Evolutionary conservation across 768 basidiomycete species (phyloP).

Genomic region (Omphalotus guepiniiformis): DNA sequence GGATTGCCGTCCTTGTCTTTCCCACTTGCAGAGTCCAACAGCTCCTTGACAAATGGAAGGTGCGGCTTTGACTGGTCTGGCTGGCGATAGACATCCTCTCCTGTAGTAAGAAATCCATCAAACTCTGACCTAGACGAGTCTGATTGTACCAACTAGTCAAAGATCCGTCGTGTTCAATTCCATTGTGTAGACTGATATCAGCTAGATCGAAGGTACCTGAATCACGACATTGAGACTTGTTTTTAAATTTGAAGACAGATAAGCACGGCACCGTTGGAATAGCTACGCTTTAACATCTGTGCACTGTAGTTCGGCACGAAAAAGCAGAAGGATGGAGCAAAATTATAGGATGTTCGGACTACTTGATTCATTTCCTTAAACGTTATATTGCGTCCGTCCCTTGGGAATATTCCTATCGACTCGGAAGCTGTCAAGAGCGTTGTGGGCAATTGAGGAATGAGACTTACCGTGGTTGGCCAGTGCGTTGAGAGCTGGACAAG

Average conservation of each 20-base stretch:
- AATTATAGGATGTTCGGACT: conserved; percentile 63
- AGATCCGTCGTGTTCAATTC: conserved; percentile 70
- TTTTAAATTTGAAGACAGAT: too few species aligned
- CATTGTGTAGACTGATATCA: conserved; percentile 71
- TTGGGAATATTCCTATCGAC: conserved; percentile 71
- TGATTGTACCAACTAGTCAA: conserved; percentile 48
- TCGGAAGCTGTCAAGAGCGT: too few species aligned
- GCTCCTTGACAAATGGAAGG: conserved; percentile 45
- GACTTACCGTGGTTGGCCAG: conserved; percentile 76
- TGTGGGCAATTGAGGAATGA: too few species aligned
- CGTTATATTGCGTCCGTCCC: conserved; percentile 61
- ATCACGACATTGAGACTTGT: too few species aligned
- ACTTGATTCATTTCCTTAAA: conserved; percentile 45
- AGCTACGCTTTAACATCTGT: conserved; percentile 50
- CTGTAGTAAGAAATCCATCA: conserved; percentile 27
- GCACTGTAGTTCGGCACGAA: conserved; percentile 65
- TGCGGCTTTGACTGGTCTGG: conserved; percentile 54
- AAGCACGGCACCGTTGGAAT: too few species aligned
- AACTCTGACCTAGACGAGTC: neutral
- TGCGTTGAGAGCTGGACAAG: conserved; percentile 75
- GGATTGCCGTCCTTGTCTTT: conserved; percentile 41
- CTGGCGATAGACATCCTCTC: conserved; percentile 43
- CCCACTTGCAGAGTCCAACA: conserved; percentile 57
- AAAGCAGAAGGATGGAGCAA: conserved; percentile 60
- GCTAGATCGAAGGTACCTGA: conserved; percentile 61